Base-by-base conservation (phyloP, 1,284 basidiomycete species). In the Serendipita sp. region DNA sequence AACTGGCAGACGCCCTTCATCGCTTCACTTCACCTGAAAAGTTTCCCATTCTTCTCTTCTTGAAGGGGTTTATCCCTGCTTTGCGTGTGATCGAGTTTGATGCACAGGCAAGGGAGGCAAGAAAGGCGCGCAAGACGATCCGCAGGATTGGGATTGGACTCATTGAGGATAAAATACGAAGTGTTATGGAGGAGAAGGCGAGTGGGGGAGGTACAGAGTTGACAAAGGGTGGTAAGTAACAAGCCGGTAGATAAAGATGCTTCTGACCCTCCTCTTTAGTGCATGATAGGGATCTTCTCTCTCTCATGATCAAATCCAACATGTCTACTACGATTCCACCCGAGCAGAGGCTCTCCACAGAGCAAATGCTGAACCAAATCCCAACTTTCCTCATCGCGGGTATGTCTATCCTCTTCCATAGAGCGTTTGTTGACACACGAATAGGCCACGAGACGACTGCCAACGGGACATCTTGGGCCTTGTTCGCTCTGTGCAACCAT, bases 321-420 rank as follows among this genome's bases (percentile, higher is more conserved):
- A 67, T 79, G 45, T 79, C 86, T 2, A 78, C 73, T 0, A 83
- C 87, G 65, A 74, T 87, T 15, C 75, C 82, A 10, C 75, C 76
- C 0, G 81, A 84, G 60, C 82, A 90, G 66, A 81, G 84, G 49
- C 84, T 93, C 65, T 87, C 88, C 1, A 88, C 91, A 68, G 81
- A 84, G 50, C 89, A 91, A 67, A 84, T 92, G 55, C 75, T 89
- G 38, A 76, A 89, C 68, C 91, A 85, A 66, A 84, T 92, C 72
- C 91, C 88, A 67, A 91, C 90, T 0, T 87, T 92, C 71, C 82
- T 91, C 76, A 90, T 92, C 72, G 90, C 88, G 13, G 90, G 90
- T 10, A n/a, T 10, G 53, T 58, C 10, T 10, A 12, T 35, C 10
- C 32, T 34, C 34, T 6, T 22, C 32, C 53, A n/a, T n/a, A 22